Conservation (phyloP, 1,284 basidiomycete species). For the Vanrija humicola region DNA sequence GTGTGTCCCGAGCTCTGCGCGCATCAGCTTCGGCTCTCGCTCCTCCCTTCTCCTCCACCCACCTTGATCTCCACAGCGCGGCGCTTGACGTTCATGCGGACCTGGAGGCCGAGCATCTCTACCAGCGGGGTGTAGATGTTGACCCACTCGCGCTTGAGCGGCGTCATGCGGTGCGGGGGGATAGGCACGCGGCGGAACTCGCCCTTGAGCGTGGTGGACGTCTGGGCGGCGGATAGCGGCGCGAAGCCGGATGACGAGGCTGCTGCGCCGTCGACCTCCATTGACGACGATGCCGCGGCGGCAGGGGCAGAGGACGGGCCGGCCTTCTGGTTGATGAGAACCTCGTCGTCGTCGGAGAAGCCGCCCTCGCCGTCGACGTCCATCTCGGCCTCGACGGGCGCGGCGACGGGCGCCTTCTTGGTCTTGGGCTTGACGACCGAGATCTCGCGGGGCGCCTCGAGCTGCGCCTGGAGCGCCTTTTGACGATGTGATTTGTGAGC, state of each 20-base stretch:
- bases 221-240: constrained; percentile 33
- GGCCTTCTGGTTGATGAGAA: constrained; percentile 18
- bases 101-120: constrained; percentile 89
- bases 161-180: constrained; percentile 95
- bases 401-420: constrained; percentile 11
- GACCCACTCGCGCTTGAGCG: constrained; percentile 95
- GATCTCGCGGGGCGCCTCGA: constrained; percentile 44
- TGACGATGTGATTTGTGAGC: constrained; percentile 50
- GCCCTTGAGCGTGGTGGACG: constrained; percentile 55
- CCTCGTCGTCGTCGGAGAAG: constrained; percentile 24
- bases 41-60: constrained; percentile 39
- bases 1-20: constrained; percentile 88
- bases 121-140: constrained; percentile 95
- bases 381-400: constrained; percentile 11
- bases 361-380: constrained; percentile 19
- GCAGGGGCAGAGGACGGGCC: constrained; percentile 10
- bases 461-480: constrained; percentile 47
- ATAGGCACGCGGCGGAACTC: constrained; percentile 81
- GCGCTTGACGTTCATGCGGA: constrained; percentile 90
- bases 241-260: constrained; percentile 41
- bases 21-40: not conserved
- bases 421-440: constrained; percentile 35
- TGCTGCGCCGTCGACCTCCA: constrained; percentile 6
- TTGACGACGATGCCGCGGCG: constrained; percentile 7
- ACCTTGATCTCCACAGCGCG: constrained; percentile 89